A percentile compares a stretch with the other conserved stretches of the same genome.
Conservation (phyloP, 495 filamentous ascomycete genomes). For the Peziza echinospora region DNA sequence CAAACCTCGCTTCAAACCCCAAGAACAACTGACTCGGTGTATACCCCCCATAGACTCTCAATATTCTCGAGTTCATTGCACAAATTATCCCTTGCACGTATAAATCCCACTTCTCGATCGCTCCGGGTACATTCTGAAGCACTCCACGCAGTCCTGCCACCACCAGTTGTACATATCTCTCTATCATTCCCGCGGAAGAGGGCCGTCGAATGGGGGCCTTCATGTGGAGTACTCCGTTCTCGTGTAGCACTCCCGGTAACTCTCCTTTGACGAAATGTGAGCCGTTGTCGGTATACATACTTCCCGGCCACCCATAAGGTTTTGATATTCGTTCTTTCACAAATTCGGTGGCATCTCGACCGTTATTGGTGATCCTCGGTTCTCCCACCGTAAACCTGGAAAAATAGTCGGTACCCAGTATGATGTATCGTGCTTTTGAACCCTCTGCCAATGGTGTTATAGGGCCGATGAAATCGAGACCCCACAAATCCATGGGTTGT, state of each 20-base stretch:
- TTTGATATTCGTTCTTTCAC: not conserved
- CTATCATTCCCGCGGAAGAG: not conserved
- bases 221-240: not conserved
- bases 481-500: slow-evolving; percentile 1
- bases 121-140: not conserved
- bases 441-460: not conserved
- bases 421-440: not conserved
- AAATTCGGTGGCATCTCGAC: not conserved
- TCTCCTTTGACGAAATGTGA: not conserved
- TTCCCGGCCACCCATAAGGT: not conserved
- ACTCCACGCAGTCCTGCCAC: not conserved
- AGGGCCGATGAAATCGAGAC: slow-evolving; percentile 1
- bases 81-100: not conserved
- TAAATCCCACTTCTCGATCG: not conserved
- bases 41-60: not conserved
- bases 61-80: not conserved
- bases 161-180: slow-evolving; percentile 2
- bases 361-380: not conserved
- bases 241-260: not conserved
- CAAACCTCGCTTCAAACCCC: not conserved
- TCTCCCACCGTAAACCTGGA: not conserved
- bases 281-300: slow-evolving; percentile 1
- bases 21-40: slow-evolving; percentile 1
- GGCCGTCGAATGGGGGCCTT: not conserved
- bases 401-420: slow-evolving; percentile 4